Conservation (phyloP, 2,329 filamentous ascomycete genomes). For the Immersiporthe knoxdaviesiana region DNA sequence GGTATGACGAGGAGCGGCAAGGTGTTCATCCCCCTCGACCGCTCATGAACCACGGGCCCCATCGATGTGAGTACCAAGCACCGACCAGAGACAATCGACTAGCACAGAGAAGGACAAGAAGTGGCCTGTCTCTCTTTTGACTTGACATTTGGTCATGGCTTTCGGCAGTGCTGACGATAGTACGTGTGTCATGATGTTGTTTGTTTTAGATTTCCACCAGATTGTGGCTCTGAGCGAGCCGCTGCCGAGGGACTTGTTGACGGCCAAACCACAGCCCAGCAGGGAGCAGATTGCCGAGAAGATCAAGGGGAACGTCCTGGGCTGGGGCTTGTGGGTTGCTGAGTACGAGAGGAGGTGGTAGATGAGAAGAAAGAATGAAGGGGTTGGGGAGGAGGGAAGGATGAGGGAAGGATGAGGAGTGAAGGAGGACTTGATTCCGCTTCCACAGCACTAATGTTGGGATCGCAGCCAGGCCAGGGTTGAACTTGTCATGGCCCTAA, state of each 20-base stretch:
- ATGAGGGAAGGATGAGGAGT: not conserved
- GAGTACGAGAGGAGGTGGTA: constrained; percentile 47
- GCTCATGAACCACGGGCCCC: constrained; percentile 53
- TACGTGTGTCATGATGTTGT: not conserved
- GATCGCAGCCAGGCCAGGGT: not conserved
- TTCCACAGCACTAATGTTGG: not conserved
- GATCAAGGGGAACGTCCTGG: constrained; percentile 52
- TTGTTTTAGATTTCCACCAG: constrained; percentile 49
- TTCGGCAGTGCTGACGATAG: not conserved
- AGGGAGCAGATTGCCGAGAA: constrained; percentile 47
- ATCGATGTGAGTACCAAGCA: constrained; percentile 47
- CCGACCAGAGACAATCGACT: too few relatives aligned
- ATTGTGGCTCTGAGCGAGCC: constrained; percentile 51
- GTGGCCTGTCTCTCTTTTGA: too few relatives aligned
- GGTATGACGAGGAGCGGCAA: constrained; percentile 45
- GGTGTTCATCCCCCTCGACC: constrained; percentile 52
- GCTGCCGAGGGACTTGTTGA: constrained; percentile 44
- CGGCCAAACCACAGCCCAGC: constrained; percentile 43
- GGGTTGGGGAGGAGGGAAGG: not conserved
- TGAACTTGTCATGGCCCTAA: not conserved
- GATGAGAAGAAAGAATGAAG: constrained; percentile 14
- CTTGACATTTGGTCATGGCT: too few relatives aligned
- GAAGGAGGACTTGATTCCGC: not conserved
- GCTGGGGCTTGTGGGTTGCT: constrained; percentile 54
- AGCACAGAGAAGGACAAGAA: too few relatives aligned